Percentiles rank a stretch among this genome's conserved stretches.
These are phyloP conservation scores for Boletus rex-veris DNA, from an alignment of 768 basidiomycete species.

Conservation along the genomic window DNA sequence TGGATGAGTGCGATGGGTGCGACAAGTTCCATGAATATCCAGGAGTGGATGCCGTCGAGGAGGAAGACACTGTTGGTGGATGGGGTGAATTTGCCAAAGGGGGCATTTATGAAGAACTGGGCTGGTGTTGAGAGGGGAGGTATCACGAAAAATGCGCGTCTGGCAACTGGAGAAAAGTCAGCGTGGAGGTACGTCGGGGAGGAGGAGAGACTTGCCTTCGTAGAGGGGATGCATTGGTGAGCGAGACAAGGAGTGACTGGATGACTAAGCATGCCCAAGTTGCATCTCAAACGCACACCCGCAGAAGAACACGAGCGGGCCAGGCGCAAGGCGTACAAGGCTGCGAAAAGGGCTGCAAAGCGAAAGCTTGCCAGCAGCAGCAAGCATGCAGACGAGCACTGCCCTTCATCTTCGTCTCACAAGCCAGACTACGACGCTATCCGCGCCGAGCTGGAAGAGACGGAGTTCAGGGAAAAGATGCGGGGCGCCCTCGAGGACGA, in stretches of 20 bases:
- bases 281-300: conserved; percentile 61
- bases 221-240: conserved; percentile 20
- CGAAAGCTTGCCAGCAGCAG: conserved; percentile 17
- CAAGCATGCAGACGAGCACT: no score
- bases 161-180: conserved; percentile 21
- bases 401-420: not conserved
- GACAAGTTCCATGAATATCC: conserved; percentile 77
- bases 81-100: conserved; percentile 75
- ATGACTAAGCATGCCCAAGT: conserved; percentile 35
- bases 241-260: not conserved
- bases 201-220: conserved; percentile 18
- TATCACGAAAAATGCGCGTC: conserved; percentile 46
- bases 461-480: conserved; percentile 68
- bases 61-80: conserved; percentile 43
- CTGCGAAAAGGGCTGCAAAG: conserved; percentile 27
- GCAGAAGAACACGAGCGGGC: conserved; percentile 51
- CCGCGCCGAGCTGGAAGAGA: conserved; percentile 57
- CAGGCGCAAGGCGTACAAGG: conserved; percentile 42
- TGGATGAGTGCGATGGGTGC: conserved; percentile 55
- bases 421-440: conserved; percentile 48
- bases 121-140: conserved; percentile 37
- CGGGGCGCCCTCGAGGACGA: conserved; percentile 72
- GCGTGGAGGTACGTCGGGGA: not conserved
- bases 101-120: conserved; percentile 60
- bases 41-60: conserved; percentile 59